Evolutionary conservation across 1,284 basidiomycete species (phyloP).

Genomic region (Ustilago xerochloae): DNA sequence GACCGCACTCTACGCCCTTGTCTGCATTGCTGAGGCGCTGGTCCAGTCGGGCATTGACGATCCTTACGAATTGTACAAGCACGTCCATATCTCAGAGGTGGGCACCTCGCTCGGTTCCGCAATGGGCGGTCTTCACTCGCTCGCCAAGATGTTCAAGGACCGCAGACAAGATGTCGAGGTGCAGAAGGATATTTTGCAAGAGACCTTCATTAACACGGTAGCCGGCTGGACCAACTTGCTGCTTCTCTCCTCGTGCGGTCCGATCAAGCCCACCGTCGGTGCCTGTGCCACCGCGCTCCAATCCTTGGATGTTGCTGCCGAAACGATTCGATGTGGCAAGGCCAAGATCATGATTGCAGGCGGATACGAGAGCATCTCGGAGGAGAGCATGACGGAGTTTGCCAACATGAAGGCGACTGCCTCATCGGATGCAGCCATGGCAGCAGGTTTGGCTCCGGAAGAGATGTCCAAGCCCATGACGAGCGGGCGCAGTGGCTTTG

Average conservation of each 20-base stretch:
- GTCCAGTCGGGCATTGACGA: conserved; percentile 96
- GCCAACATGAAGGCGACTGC: conserved; percentile 99
- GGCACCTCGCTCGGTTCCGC: conserved; percentile 74
- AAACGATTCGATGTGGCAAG: conserved; percentile 91
- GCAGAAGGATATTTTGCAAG: conserved; percentile 97
- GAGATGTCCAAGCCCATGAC: no score
- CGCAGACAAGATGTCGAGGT: conserved; percentile 96
- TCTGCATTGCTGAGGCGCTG: conserved; percentile 91
- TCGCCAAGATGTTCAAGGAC: conserved; percentile 88
- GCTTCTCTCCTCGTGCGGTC: conserved; percentile 73
- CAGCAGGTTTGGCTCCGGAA: no score
- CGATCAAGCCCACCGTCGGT: conserved; percentile 98
- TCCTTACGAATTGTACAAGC: conserved; percentile 80
- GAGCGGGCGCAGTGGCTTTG: no score
- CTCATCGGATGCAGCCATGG: no score
- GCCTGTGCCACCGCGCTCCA: conserved; percentile 98
- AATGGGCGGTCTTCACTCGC: conserved; percentile 86
- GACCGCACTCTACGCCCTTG: conserved; percentile 97
- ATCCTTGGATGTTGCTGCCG: conserved; percentile 96
- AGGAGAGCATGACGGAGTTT: conserved; percentile 92
- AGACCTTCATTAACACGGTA: conserved; percentile 74
- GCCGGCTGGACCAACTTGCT: conserved; percentile 96
- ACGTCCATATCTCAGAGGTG: conserved; percentile 95
- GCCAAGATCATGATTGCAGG: conserved; percentile 99
- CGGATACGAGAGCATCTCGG: conserved; percentile 96